Percentiles rank a stretch among this genome's conserved stretches.
These are phyloP conservation scores for Paecilomyces fulvus DNA, from an alignment of 2,329 filamentous ascomycete species.

Conservation along the genomic window DNA sequence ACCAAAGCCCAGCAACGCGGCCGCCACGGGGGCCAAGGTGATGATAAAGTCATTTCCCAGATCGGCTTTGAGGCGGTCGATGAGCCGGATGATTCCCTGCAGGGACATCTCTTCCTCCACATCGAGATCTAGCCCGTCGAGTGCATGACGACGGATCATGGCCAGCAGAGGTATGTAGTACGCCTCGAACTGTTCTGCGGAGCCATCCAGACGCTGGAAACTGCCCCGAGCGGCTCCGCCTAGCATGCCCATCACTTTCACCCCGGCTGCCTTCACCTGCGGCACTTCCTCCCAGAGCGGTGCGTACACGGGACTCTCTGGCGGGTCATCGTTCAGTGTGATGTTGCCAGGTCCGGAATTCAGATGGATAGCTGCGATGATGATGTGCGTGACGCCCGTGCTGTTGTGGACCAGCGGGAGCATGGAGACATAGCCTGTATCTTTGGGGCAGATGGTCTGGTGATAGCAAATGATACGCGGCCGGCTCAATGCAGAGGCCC, in stretches of 20 bases:
- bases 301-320: conserved; percentile 57
- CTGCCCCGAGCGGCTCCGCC: conserved; percentile 75
- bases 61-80: conserved; percentile 53
- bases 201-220: conserved; percentile 54
- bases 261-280: conserved; percentile 60
- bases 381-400: conserved; percentile 68
- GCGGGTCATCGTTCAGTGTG: conserved; percentile 72
- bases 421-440: conserved; percentile 50
- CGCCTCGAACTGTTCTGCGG: conserved; percentile 55
- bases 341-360: conserved; percentile 59
- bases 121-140: conserved; percentile 69
- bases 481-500: conserved; percentile 11
- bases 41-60: conserved; percentile 56
- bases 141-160: conserved; percentile 51
- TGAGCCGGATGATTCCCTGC: conserved; percentile 55
- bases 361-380: conserved; percentile 78
- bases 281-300: conserved; percentile 72
- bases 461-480: conserved; percentile 46
- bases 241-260: conserved; percentile 79
- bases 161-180: conserved; percentile 64
- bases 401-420: conserved; percentile 52
- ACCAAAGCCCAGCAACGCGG: conserved; percentile 55
- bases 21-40: conserved; percentile 73
- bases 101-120: conserved; percentile 71
- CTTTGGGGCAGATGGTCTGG: conserved; percentile 53